These are phyloP conservation scores for Fusarium sulawesiense DNA, from an alignment of 2,329 filamentous ascomycete genomes.

Conservation along the genomic window DNA sequence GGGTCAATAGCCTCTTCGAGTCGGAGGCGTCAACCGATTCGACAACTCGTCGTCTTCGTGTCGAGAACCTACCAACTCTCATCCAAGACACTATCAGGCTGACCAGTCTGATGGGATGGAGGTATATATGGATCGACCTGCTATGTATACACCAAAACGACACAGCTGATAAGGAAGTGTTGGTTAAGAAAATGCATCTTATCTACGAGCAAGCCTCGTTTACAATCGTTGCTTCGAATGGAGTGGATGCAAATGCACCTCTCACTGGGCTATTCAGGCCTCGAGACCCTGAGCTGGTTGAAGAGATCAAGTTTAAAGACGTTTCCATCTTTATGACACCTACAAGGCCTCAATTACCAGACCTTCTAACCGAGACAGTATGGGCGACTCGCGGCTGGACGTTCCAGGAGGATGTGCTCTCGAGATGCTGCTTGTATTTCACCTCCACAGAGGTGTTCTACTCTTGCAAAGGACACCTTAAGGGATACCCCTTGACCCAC, in stretches of 20 bases:
- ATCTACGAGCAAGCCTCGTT: not conserved
- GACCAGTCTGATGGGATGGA: rapidly evolving
- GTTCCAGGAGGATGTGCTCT: not conserved
- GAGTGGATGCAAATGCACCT: not conserved
- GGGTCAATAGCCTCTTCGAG: not conserved
- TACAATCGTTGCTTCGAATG: not conserved
- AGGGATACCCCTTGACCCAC: not conserved
- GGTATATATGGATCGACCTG: not conserved
- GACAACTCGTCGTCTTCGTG: not conserved
- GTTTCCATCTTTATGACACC: not conserved
- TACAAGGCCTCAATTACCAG: not conserved
- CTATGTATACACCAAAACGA: not conserved
- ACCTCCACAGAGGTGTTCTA: not conserved
- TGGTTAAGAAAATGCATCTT: not conserved
- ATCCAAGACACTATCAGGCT: not conserved
- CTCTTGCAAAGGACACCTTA: not conserved
- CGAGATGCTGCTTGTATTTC: not conserved
- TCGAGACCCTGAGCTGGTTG: not conserved
- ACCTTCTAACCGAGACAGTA: not conserved
- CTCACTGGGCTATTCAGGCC: not conserved
- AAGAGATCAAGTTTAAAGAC: rapidly evolving
- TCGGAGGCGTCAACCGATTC: rapidly evolving
- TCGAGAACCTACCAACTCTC: not conserved
- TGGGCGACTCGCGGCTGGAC: not conserved
- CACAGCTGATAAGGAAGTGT: not conserved